Percentiles rank a stretch among this genome's conserved stretches.
These are phyloP conservation scores for Podospora anserina DNA, from an alignment of 495 filamentous ascomycete genomes.

Conservation along the genomic window DNA sequence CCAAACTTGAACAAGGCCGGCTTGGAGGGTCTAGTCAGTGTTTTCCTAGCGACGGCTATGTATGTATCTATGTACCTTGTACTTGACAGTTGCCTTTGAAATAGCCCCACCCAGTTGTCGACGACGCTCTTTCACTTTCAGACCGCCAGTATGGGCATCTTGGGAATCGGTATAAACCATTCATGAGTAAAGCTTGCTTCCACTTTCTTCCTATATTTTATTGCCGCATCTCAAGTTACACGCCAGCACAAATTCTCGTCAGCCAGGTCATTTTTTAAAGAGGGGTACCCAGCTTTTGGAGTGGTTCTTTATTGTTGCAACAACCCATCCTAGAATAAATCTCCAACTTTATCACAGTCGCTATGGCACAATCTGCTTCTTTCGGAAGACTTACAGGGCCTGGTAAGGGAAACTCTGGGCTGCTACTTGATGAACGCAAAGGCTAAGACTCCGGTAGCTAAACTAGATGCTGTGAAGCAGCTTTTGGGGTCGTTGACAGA, in stretches of 20 bases:
- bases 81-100: background rate
- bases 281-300: background rate
- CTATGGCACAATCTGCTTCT: background rate
- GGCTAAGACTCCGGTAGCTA: constrained; percentile 45
- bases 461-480: constrained; percentile 59
- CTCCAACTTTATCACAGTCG: background rate
- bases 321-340: background rate
- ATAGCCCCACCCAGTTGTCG: background rate
- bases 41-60: background rate
- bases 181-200: background rate
- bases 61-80: background rate
- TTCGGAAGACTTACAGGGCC: constrained; percentile 21
- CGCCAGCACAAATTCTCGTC: background rate
- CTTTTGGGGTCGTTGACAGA: constrained; percentile 56
- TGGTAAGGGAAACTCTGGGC: constrained; percentile 11
- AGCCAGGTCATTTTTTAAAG: background rate
- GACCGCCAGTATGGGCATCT: background rate
- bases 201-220: background rate
- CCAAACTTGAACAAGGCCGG: background rate
- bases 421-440: background rate
- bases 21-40: background rate
- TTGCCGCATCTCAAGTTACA: background rate
- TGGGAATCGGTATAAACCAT: background rate
- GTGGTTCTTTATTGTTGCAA: background rate
- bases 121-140: background rate